Conservation (phyloP, 768 basidiomycete genomes). For the Boletus rufocinnamomeus region DNA sequence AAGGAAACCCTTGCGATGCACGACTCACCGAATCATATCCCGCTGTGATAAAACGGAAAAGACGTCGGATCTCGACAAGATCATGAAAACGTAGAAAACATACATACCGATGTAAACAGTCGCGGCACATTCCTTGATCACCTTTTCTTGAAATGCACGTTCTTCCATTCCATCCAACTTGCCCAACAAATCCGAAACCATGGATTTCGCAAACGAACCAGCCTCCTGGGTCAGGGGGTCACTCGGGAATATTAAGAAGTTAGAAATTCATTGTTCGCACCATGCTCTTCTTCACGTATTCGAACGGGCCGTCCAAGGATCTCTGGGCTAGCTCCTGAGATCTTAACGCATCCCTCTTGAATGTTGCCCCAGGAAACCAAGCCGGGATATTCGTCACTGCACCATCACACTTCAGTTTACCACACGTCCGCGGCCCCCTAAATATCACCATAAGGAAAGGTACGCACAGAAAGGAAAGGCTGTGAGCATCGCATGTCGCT, state of each 20-base stretch:
- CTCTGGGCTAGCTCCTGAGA: conserved; percentile 29
- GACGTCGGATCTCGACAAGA: not conserved
- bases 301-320: conserved; percentile 30
- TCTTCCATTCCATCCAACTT: conserved; percentile 20
- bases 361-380: conserved; percentile 34
- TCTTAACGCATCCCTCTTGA: conserved; percentile 30
- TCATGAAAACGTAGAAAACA: not conserved
- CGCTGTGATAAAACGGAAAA: conserved; percentile 13
- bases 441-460: not conserved
- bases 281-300: conserved; percentile 30
- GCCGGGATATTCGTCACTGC: conserved; percentile 31
- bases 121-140: conserved; percentile 32
- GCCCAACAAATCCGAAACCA: conserved; percentile 33
- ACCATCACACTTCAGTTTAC: conserved; percentile 5
- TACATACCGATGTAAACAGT: conserved; percentile 34
- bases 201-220: conserved; percentile 29
- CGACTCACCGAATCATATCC: conserved; percentile 31
- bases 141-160: conserved; percentile 21
- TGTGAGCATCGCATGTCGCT: conserved; percentile 30
- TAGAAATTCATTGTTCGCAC: conserved; percentile 14
- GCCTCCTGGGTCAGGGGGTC: conserved; percentile 18
- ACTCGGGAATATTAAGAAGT: not conserved
- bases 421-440: not conserved
- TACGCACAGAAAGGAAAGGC: conserved; percentile 34
- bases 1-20: not conserved